Percentiles rank a stretch among this genome's conserved stretches.
Conservation (phyloP, 257 asterid species). For the Plantago elongata region DNA sequence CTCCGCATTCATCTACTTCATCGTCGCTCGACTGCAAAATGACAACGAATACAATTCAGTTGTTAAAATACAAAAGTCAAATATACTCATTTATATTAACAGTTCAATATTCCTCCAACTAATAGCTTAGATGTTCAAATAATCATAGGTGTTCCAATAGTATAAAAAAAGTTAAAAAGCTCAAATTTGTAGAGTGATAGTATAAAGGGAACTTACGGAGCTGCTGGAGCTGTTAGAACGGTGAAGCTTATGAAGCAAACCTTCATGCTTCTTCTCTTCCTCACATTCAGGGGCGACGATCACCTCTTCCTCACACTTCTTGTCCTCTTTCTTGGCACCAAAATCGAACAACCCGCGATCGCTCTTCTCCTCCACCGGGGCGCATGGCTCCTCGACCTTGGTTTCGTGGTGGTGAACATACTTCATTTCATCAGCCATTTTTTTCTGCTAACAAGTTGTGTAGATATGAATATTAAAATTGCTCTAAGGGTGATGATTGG, state of each 20-base stretch:
- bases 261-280: constrained; percentile 46
- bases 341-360: constrained; percentile 70
- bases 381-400: constrained; percentile 2
- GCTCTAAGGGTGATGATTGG: not conserved
- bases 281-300: constrained; percentile 38
- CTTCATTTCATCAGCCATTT: constrained; percentile 51
- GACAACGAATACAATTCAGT: not conserved
- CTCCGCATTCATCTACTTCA: constrained; percentile 55
- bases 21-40: constrained; percentile 68
- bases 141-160: no score
- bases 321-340: constrained; percentile 26
- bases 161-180: not conserved
- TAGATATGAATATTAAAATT: not conserved
- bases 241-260: constrained; percentile 45
- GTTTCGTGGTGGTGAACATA: constrained; percentile 19
- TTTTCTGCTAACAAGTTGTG: not conserved
- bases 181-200: not conserved
- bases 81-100: no score
- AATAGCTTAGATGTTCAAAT: not conserved
- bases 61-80: no score
- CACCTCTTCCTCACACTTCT: constrained; percentile 25
- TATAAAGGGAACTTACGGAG: constrained; percentile 49
- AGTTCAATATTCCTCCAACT: no score
- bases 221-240: constrained; percentile 62
- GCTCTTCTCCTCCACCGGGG: constrained; percentile 20